phyloP scores from a whole-genome alignment of 2,329 filamentous ascomycete genomes.

The Apiospora kogelbergensis region DNA sequence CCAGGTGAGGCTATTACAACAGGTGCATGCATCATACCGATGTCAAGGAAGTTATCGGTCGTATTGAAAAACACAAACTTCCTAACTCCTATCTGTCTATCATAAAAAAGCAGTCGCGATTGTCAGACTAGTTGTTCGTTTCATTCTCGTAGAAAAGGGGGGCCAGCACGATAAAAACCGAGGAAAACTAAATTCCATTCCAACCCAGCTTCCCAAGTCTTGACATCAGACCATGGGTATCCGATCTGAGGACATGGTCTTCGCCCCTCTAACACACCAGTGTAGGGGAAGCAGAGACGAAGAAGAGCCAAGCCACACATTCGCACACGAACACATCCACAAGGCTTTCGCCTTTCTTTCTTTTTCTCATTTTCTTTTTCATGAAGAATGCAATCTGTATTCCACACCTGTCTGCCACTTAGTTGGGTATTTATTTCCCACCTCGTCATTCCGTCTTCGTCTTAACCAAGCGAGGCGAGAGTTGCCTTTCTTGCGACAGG shows the following conservation, averaged over 20 bases:
- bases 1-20: no score
- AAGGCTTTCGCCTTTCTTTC: not conserved
- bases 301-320: not conserved
- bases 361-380: not conserved
- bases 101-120: no score
- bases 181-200: not conserved
- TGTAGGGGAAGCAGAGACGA: not conserved
- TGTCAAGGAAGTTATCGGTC: no score
- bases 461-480: not conserved
- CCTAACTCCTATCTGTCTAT: no score
- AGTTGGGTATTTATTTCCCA: not conserved
- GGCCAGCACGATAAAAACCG: no score
- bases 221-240: no score
- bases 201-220: not conserved
- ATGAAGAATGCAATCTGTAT: slow-evolving; percentile 7
- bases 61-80: no score
- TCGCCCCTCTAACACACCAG: not conserved
- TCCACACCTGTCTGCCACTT: not conserved
- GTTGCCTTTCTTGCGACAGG: not conserved
- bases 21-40: not conserved
- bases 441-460: not conserved
- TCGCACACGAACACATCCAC: not conserved
- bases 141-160: no score
- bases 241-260: not conserved
- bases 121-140: no score